Conservation (phyloP, 2,329 filamentous ascomycete species). For the Onygenales sp. region DNA sequence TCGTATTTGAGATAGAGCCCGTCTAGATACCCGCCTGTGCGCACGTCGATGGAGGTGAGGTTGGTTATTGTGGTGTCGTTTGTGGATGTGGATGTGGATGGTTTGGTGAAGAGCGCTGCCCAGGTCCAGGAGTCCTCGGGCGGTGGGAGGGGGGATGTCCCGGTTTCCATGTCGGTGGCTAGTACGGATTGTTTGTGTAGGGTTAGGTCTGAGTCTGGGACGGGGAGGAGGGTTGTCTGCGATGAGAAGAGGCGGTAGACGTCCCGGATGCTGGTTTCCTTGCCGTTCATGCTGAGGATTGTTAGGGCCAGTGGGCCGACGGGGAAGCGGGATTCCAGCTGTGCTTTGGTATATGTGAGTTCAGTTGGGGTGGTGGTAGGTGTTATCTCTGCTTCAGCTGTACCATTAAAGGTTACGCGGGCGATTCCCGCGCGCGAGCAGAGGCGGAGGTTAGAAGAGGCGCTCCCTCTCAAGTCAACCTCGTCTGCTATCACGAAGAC, state of each 20-base stretch:
- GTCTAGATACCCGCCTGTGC: slow-evolving; percentile 36
- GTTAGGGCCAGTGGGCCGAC: slow-evolving; percentile 19
- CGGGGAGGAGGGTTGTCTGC: slow-evolving; percentile 21
- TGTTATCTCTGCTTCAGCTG: slow-evolving; percentile 5
- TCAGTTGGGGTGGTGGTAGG: slow-evolving; percentile 13
- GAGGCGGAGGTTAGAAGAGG: slow-evolving; percentile 11
- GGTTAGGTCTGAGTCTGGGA: slow-evolving; percentile 30
- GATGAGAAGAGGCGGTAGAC: slow-evolving; percentile 26
- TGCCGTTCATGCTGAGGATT: slow-evolving; percentile 34
- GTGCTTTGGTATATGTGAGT: slow-evolving; percentile 14
- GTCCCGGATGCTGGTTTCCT: slow-evolving; percentile 21
- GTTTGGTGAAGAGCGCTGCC: not conserved
- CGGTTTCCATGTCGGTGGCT: not conserved
- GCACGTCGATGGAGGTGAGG: slow-evolving; percentile 30
- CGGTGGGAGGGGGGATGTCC: not conserved
- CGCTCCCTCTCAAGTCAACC: not conserved
- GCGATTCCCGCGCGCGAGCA: slow-evolving; percentile 19
- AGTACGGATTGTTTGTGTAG: slow-evolving; percentile 30
- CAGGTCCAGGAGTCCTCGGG: not conserved
- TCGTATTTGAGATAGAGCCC: slow-evolving; percentile 38
- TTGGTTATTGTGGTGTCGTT: no score
- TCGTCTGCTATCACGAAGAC: not conserved
- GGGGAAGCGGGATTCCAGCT: slow-evolving; percentile 23
- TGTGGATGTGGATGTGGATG: not conserved
- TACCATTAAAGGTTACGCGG: slow-evolving; percentile 20